Evolutionary conservation across 164 flowering plant species (phyloP).

Genomic region (Echeveria elegans): DNA sequence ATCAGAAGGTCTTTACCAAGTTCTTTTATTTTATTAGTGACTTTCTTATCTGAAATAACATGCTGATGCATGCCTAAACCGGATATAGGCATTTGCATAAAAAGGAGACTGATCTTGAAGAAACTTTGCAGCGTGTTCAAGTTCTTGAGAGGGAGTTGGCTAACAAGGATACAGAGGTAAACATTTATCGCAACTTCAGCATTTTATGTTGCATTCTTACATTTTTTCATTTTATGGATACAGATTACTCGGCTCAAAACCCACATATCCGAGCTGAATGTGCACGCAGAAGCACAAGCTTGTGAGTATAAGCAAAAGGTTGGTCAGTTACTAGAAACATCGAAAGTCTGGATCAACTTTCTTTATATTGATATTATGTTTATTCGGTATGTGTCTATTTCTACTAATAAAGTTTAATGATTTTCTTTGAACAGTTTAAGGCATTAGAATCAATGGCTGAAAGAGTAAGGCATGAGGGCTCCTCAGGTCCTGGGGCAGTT

Average conservation of each 20-base stretch:
- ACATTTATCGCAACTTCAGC: neutral
- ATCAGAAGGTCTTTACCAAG: conserved; percentile 39
- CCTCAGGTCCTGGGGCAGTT: conserved; percentile 26
- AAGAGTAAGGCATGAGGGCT: conserved; percentile 59
- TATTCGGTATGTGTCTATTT: neutral
- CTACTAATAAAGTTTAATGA: neutral
- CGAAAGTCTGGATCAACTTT: neutral
- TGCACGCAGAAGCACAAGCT: conserved; percentile 98
- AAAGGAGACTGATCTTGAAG: conserved; percentile 43
- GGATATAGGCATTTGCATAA: conserved; percentile 43
- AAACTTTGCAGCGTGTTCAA: conserved; percentile 36
- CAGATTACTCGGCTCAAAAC: conserved; percentile 64
- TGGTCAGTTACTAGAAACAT: conserved; percentile 2
- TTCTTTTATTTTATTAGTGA: neutral
- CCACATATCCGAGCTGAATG: conserved; percentile 75
- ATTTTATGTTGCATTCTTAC: neutral
- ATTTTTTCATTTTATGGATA: conserved; percentile 2
- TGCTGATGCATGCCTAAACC: neutral
- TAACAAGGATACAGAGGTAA: conserved; percentile 71
- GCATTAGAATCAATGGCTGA: conserved; percentile 88
- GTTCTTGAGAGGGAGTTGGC: conserved; percentile 49
- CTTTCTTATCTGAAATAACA: neutral
- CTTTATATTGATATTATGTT: neutral
- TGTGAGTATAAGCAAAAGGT: conserved; percentile 90
- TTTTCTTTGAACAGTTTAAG: conserved; percentile 51